Percentiles rank a stretch among this genome's conserved stretches.
phyloP scores from a whole-genome alignment of 257 asterid species.

The Solanum medicagineum region DNA sequence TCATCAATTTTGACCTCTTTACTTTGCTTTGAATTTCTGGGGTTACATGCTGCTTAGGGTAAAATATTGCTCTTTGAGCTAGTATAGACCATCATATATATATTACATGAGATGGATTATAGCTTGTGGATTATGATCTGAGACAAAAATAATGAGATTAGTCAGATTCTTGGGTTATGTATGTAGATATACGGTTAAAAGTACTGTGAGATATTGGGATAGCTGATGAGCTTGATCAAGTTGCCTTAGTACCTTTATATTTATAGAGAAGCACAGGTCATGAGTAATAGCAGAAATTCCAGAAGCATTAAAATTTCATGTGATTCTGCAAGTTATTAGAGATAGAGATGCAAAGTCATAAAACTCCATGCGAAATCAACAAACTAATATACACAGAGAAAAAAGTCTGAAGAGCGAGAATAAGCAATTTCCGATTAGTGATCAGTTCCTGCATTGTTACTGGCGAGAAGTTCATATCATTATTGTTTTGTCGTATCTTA shows the following conservation, averaged over 20 bases:
- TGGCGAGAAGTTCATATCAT: background rate
- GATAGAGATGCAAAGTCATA: background rate
- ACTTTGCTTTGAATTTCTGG: background rate
- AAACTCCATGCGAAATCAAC: background rate
- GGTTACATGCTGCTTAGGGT: background rate
- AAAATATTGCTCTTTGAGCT: background rate
- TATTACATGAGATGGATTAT: background rate
- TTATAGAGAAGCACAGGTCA: background rate
- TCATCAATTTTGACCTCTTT: background rate
- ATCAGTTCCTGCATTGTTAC: background rate
- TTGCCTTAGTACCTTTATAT: background rate
- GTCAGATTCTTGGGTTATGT: background rate
- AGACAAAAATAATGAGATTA: background rate
- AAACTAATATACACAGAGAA: background rate
- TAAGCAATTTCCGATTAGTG: background rate
- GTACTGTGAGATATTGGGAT: background rate
- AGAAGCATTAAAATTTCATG: background rate
- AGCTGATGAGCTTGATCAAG: background rate
- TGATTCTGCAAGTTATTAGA: background rate
- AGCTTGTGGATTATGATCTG: background rate
- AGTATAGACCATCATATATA: background rate
- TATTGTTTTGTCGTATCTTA: background rate
- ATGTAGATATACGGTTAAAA: background rate
- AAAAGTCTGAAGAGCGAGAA: background rate
- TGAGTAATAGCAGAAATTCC: background rate